Evolutionary conservation across 345 rosid species (phyloP).

Genomic region (Sapria himalayana): DNA sequence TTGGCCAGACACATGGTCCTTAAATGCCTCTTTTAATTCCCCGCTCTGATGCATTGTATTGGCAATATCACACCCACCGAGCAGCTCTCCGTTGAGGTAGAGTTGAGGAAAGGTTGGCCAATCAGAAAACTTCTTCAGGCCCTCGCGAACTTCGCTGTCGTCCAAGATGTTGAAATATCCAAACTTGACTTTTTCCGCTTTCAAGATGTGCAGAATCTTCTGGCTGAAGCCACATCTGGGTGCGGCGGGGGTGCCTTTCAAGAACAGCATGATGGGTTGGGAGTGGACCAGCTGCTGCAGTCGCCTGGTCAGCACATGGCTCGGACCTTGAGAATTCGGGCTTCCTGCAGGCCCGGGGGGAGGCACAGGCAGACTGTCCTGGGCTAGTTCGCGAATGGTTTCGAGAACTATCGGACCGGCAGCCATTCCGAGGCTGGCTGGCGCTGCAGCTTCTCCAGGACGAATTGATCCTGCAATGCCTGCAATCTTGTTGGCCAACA

Average conservation of each 20-base stretch:
- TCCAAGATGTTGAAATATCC: slow-evolving; percentile 69
- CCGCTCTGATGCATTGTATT: slow-evolving; percentile 85
- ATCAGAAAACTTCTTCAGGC: slow-evolving; percentile 78
- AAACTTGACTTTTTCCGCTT: slow-evolving; percentile 52
- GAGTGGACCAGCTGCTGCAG: slow-evolving; percentile 53
- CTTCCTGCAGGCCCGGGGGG: too few relatives aligned
- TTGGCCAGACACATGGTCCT: slow-evolving; percentile 36
- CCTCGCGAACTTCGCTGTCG: slow-evolving; percentile 66
- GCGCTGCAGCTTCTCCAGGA: slow-evolving; percentile 70
- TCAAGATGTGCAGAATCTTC: slow-evolving; percentile 54
- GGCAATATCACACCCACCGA: slow-evolving; percentile 81
- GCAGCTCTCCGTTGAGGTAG: slow-evolving; percentile 82
- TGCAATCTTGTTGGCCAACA: slow-evolving; percentile 84
- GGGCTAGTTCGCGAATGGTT: slow-evolving; percentile 46
- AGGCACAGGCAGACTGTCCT: slow-evolving; percentile 29
- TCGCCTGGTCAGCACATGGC: slow-evolving; percentile 20
- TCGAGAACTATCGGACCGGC: slow-evolving; percentile 70
- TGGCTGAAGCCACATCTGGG: slow-evolving; percentile 83
- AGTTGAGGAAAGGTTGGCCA: slow-evolving; percentile 99
- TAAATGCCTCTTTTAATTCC: slow-evolving; percentile 56
- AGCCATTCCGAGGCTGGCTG: slow-evolving; percentile 95
- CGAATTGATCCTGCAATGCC: slow-evolving; percentile 45
- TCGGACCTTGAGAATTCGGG: too few relatives aligned
- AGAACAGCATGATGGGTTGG: slow-evolving; percentile 68
- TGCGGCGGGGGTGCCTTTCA: slow-evolving; percentile 80